These are phyloP conservation scores for Pythium monospermum DNA, from an alignment of 352 stramenopile species.

Conservation along the genomic window DNA sequence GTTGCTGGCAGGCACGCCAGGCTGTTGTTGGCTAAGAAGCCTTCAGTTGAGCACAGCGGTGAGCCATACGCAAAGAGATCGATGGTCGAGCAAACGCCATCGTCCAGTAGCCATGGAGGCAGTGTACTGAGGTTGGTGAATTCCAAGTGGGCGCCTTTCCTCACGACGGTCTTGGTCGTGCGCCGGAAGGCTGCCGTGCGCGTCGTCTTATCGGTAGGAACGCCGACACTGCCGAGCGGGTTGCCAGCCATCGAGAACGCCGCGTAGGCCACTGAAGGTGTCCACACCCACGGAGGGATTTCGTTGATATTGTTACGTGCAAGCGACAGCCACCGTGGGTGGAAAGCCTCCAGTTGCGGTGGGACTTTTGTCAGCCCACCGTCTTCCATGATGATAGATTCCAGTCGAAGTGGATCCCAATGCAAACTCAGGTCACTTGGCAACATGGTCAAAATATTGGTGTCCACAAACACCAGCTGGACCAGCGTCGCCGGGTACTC, in stretches of 20 bases:
- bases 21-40: background rate
- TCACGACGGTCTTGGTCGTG: background rate
- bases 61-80: background rate
- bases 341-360: background rate
- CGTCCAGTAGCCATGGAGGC: background rate
- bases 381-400: conserved; percentile 2
- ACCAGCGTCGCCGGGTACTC: background rate
- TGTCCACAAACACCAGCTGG: conserved; percentile 3
- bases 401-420: background rate
- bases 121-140: background rate
- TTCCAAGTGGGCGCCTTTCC: background rate
- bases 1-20: background rate
- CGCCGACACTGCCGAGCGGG: background rate
- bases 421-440: background rate
- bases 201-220: background rate
- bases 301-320: background rate
- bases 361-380: background rate
- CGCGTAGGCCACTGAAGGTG: background rate
- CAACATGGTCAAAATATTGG: background rate
- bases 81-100: background rate
- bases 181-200: background rate
- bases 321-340: background rate
- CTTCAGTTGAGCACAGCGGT: background rate
- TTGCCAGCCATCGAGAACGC: background rate
- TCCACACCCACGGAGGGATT: background rate